Evolutionary conservation across 192 early-diverging fungal genomes (phyloP).

Genomic region (Coemansia guatemalensis): DNA sequence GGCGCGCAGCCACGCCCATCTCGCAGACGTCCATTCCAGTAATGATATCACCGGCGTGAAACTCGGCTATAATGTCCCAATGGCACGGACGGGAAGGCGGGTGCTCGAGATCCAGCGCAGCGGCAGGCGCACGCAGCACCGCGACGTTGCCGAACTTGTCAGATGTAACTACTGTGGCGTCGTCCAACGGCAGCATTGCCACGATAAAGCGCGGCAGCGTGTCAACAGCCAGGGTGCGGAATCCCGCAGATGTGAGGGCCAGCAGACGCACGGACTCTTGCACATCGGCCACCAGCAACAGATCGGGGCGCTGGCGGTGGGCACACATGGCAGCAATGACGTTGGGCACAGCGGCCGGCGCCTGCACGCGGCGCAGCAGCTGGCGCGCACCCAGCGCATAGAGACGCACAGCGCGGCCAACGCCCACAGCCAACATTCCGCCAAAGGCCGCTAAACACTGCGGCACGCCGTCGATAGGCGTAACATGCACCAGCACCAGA

Average conservation of each 20-base stretch:
- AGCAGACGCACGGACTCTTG: slow-evolving; percentile 86
- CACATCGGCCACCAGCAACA: slow-evolving; percentile 83
- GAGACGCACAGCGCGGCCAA: slow-evolving; percentile 83
- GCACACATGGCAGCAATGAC: slow-evolving; percentile 68
- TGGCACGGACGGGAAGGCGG: slow-evolving; percentile 75
- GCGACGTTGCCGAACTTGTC: slow-evolving; percentile 98
- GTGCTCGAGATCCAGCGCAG: slow-evolving; percentile 85
- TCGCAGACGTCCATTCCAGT: slow-evolving; percentile 77
- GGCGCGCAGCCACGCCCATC: slow-evolving; percentile 83
- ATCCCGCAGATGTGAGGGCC: slow-evolving; percentile 64
- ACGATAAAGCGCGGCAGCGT: slow-evolving; percentile 86
- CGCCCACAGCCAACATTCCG: slow-evolving; percentile 83
- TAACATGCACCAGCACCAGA: slow-evolving; percentile 84
- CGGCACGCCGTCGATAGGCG: slow-evolving; percentile 78
- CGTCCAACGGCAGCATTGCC: slow-evolving; percentile 66
- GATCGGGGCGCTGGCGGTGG: slow-evolving; percentile 62
- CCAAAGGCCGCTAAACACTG: slow-evolving; percentile 82
- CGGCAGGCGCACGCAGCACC: slow-evolving; percentile 68
- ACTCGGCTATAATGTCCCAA: slow-evolving; percentile 71
- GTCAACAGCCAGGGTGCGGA: slow-evolving; percentile 93
- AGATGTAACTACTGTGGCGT: slow-evolving; percentile 89
- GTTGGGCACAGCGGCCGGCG: slow-evolving; percentile 56
- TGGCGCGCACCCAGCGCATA: slow-evolving; percentile 92
- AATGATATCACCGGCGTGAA: slow-evolving; percentile 84
- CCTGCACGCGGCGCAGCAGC: slow-evolving; percentile 88